Conservation (phyloP, 2,329 filamentous ascomycete genomes). For the Iodosphaeria phyllophila region DNA sequence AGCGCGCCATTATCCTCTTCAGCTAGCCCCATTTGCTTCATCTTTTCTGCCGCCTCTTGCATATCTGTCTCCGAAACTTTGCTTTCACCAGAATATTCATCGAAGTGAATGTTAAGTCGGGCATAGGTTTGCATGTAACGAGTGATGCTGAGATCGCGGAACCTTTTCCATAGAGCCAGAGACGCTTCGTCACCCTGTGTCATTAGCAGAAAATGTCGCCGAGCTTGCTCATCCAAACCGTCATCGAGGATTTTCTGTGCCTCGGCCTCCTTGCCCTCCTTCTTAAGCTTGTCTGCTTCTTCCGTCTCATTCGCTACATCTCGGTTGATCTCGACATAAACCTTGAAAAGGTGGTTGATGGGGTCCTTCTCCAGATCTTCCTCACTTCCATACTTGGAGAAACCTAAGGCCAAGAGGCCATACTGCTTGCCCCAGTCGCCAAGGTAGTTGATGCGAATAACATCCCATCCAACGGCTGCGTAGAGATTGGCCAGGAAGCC, state of each 20-base stretch:
- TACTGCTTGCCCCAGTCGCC: constrained; percentile 67
- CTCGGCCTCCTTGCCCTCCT: constrained; percentile 22
- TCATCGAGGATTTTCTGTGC: constrained; percentile 22
- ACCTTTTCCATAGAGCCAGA: constrained; percentile 35
- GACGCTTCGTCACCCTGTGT: constrained; percentile 38
- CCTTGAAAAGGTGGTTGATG: constrained; percentile 52
- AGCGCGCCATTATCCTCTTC: constrained; percentile 55
- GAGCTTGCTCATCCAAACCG: constrained; percentile 28
- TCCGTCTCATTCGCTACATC: constrained; percentile 44
- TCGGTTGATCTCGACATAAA: constrained; percentile 51
- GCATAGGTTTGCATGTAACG: constrained; percentile 39
- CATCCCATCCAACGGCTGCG: constrained; percentile 49
- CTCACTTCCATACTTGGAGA: constrained; percentile 47
- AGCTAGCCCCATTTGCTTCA: constrained; percentile 45
- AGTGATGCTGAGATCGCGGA: constrained; percentile 38
- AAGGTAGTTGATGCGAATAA: constrained; percentile 54
- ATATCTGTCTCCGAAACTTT: constrained; percentile 51
- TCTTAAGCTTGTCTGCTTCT: constrained; percentile 29
- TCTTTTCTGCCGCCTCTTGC: constrained; percentile 38
- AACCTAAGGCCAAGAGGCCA: constrained; percentile 48
- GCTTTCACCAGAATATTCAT: constrained; percentile 54
- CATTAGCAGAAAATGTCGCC: constrained; percentile 44
- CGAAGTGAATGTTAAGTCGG: constrained; percentile 40
- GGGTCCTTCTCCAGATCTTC: constrained; percentile 44
- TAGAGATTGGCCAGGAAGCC: constrained; percentile 55